Evolutionary conservation across 1,284 basidiomycete genomes (phyloP).

Genomic region (Fomitopsis palustris): DNA sequence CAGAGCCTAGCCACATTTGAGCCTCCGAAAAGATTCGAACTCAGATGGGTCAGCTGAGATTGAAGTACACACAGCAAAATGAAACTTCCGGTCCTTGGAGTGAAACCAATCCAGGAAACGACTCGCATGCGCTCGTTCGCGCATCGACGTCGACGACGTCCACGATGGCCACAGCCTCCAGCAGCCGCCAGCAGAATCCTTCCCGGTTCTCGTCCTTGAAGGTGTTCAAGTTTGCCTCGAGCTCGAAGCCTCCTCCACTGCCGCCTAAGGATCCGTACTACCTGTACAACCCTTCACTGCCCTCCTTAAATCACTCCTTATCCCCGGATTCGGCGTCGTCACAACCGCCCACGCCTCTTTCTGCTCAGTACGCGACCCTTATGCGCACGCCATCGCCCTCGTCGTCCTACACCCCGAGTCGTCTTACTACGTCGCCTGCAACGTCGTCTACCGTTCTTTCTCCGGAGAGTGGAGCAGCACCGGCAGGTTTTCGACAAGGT

Average conservation of each 20-base stretch:
- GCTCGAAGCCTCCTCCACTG: slow-evolving; percentile 46
- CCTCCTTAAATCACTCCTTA: slow-evolving; percentile 43
- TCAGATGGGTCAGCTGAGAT: background rate
- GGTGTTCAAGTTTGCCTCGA: slow-evolving; percentile 47
- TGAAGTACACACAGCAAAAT: background rate
- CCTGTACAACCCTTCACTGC: slow-evolving; percentile 48
- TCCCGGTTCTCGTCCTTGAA: slow-evolving; percentile 62
- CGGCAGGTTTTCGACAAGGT: slow-evolving; percentile 34
- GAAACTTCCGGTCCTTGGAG: background rate
- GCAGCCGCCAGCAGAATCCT: slow-evolving; percentile 25
- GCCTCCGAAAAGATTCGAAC: background rate
- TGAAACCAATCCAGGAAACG: background rate
- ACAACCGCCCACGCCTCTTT: slow-evolving; percentile 30
- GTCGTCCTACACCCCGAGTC: slow-evolving; percentile 30
- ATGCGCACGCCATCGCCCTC: slow-evolving; percentile 27
- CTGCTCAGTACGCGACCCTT: slow-evolving; percentile 30
- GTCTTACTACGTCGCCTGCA: slow-evolving; percentile 24
- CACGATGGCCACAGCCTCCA: slow-evolving; percentile 28
- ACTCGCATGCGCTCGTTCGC: slow-evolving; percentile 1
- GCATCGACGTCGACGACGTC: slow-evolving; percentile 20
- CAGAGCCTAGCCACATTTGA: background rate
- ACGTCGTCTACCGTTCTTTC: slow-evolving; percentile 25
- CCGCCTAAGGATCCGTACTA: slow-evolving; percentile 67
- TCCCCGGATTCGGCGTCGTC: slow-evolving; percentile 37
- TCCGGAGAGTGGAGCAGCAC: slow-evolving; percentile 16